Percentiles rank a stretch among this genome's conserved stretches.
These are phyloP conservation scores for Ehretia macrophylla DNA, from an alignment of 257 asterid genomes.

Conservation along the genomic window DNA sequence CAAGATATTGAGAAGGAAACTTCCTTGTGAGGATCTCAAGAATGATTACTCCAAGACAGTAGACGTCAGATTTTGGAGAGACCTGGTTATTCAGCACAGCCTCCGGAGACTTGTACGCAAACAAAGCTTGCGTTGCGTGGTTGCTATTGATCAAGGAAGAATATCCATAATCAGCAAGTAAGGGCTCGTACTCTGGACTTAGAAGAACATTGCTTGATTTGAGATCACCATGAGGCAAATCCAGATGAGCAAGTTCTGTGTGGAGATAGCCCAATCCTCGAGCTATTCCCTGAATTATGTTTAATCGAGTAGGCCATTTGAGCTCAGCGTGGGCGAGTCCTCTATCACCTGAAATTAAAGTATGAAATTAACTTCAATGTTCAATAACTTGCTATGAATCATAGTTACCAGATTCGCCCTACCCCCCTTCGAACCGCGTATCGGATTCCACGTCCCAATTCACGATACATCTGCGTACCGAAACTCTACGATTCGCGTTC, in stretches of 20 bases:
- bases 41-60: conserved; percentile 62
- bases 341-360: conserved; percentile 47
- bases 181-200: conserved; percentile 41
- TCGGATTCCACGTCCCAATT: no score
- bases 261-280: conserved; percentile 61
- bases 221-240: conserved; percentile 77
- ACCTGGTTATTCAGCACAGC: conserved; percentile 32
- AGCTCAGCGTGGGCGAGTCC: conserved; percentile 45
- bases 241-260: conserved; percentile 34
- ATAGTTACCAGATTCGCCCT: no score
- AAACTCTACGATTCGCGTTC: no score
- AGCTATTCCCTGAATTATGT: conserved; percentile 61
- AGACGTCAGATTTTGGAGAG: conserved; percentile 68
- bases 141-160: conserved; percentile 29
- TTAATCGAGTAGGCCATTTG: conserved; percentile 55
- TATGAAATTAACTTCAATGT: neutral
- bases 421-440: no score
- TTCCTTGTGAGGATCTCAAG: conserved; percentile 79
- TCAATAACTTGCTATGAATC: no score
- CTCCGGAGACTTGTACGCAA: conserved; percentile 71
- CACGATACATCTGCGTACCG: no score
- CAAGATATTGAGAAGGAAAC: conserved; percentile 41
- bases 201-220: conserved; percentile 79
- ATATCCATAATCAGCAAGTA: conserved; percentile 60
- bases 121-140: conserved; percentile 44